A percentile compares a stretch with the other conserved stretches of the same genome.
Evolutionary conservation across 768 basidiomycete genomes (phyloP).

Genomic region (Mycena chlorophos): DNA sequence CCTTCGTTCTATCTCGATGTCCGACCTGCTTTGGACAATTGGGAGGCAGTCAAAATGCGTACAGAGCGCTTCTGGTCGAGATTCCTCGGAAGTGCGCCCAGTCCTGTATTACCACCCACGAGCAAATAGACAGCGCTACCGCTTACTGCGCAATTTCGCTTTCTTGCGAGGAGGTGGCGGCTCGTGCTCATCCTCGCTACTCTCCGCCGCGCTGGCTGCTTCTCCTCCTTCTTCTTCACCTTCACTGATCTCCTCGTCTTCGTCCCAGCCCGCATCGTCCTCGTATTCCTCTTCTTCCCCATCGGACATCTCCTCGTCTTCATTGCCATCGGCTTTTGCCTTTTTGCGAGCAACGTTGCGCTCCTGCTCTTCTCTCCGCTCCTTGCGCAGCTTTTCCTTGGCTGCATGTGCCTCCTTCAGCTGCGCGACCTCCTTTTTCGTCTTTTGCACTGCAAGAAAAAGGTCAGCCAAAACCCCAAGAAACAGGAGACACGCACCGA

Average conservation of each 20-base stretch:
- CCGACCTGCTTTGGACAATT: slow-evolving; percentile 89
- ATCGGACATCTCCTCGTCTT: slow-evolving; percentile 41
- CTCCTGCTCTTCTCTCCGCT: slow-evolving; percentile 87
- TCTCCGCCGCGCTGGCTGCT: slow-evolving; percentile 41
- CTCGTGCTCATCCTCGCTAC: slow-evolving; percentile 51
- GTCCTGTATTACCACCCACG: slow-evolving; percentile 17
- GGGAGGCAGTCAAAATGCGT: slow-evolving; percentile 92
- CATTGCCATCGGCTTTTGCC: slow-evolving; percentile 31
- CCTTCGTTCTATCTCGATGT: slow-evolving; percentile 93
- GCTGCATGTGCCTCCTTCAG: slow-evolving; percentile 76
- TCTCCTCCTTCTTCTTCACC: slow-evolving; percentile 45
- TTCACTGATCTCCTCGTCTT: slow-evolving; percentile 43
- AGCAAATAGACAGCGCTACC: slow-evolving; percentile 31
- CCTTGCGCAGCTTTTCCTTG: slow-evolving; percentile 71
- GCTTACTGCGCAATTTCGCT: slow-evolving; percentile 49
- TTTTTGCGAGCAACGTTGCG: slow-evolving; percentile 82
- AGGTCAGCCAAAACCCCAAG: slow-evolving; percentile 6
- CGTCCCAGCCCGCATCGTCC: slow-evolving; percentile 42
- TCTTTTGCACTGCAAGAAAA: slow-evolving; percentile 76
- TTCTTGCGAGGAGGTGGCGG: slow-evolving; percentile 53
- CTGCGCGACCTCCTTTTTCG: slow-evolving; percentile 68
- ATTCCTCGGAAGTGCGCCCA: slow-evolving; percentile 21
- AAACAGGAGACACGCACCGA: slow-evolving; percentile 59
- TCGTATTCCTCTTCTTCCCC: slow-evolving; percentile 45
- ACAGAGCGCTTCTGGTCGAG: slow-evolving; percentile 50